Evolutionary conservation across 371 early-diverging fungal genomes (phyloP), one percentile per base, ranked within the genome.

Genomic region (Mortierella sp.): DNA sequence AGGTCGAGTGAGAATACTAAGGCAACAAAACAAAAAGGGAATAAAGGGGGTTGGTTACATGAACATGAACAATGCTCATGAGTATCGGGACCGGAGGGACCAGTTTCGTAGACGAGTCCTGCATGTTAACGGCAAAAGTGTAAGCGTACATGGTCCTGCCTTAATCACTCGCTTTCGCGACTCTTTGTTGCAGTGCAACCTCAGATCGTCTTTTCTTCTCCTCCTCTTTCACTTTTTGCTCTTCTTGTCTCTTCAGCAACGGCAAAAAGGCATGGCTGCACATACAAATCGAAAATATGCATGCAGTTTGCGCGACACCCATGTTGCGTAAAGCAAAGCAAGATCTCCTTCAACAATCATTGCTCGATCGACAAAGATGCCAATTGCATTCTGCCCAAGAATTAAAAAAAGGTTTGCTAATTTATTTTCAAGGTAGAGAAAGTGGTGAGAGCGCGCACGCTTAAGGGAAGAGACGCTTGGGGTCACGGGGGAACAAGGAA

Each of bases 401-500:
- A 43, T n/a, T 19, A 67, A 43, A 69, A 69, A 44, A 69, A 46
- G 34, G 8, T 9, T 72, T 72, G 34, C 9, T 44, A 21, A 72
- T 51, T 72, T 48, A 46, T 72, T 72, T 31, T 51, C 24, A 72
- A 11, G 48, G 48, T 46, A 13, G 13, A 21, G 34, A 19, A 50
- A 48, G 67, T 14, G 5, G 28, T 51, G 44, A 16, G 40, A 61
- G 24, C 19, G 16, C 40, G 53, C 34, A 46, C 57, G 57, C 81
- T 94, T 94, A 99, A 51, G 99, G 99, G 73, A 93, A 92, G 53
- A 99, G 90, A 82, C 99, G 97, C 90, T 95, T 95, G 80, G 99
- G 99, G 89, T 99, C 99, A 86, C 99, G 96, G 59, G 99, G 99
- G 96, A 99, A 99, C 89, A 99, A 88, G 69, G 96, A 96, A 64